A percentile compares a stretch with the other conserved stretches of the same genome.
phyloP scores from a whole-genome alignment of 2,329 filamentous ascomycete species.

The Coniochaeta hoffmannii region DNA sequence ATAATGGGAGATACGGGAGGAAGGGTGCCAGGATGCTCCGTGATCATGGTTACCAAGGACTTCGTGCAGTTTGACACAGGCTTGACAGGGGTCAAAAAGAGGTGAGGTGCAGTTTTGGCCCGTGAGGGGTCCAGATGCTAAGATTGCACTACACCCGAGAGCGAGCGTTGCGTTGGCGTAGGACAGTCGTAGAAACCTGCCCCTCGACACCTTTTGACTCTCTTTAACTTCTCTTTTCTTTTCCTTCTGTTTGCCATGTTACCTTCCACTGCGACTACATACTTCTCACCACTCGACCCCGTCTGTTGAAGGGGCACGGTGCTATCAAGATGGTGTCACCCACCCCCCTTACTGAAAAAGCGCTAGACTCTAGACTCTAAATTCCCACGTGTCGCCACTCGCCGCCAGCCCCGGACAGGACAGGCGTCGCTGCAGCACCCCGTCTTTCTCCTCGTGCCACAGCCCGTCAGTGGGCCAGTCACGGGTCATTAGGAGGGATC shows the following conservation, averaged over 20 bases:
- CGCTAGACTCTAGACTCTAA: neutral
- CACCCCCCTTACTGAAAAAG: neutral
- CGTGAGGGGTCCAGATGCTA: neutral
- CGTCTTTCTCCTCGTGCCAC: neutral
- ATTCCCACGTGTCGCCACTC: constrained; percentile 1
- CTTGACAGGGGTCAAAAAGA: neutral
- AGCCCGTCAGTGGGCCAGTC: neutral
- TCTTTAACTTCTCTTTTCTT: no score
- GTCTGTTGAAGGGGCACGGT: neutral
- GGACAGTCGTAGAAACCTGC: neutral
- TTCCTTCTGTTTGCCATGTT: neutral
- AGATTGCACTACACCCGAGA: neutral
- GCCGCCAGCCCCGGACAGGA: neutral
- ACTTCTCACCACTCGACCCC: neutral
- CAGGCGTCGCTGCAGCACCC: neutral
- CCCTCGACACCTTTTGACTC: no score
- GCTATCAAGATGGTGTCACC: neutral
- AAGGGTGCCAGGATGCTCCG: constrained; percentile 3
- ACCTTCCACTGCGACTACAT: neutral
- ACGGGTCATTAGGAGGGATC: neutral
- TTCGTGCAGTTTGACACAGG: neutral
- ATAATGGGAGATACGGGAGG: neutral
- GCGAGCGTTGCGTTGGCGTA: neutral
- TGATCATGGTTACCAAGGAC: neutral
- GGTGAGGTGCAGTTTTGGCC: neutral